Percentiles rank a stretch among this genome's conserved stretches.
Evolutionary conservation across 495 filamentous ascomycete genomes (phyloP).

Genomic region (Clohesyomyces aquaticus): DNA sequence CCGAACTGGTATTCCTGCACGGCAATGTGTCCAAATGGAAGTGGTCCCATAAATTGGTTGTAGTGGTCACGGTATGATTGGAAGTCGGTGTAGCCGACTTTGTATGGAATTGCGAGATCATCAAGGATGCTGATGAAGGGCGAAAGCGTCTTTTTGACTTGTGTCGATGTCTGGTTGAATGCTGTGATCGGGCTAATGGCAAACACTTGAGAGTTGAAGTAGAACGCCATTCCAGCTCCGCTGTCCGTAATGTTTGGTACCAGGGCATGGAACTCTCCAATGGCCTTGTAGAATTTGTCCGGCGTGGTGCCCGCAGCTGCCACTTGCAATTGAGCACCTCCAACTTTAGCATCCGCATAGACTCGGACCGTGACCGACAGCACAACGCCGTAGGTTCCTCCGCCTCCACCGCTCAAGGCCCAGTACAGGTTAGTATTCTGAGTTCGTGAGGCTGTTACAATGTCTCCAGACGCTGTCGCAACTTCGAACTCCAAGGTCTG

Average conservation of each 20-base stretch:
- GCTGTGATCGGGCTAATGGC: not conserved
- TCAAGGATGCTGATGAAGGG: not conserved
- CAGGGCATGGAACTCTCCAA: not conserved
- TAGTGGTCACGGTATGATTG: not conserved
- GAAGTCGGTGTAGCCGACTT: not conserved
- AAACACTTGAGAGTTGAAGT: not conserved
- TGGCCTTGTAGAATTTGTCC: not conserved
- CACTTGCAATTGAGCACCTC: not conserved
- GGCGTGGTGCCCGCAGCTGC: not conserved
- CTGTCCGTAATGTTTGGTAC: not conserved
- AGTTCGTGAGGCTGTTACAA: not conserved
- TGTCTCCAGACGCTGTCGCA: slow-evolving; percentile 4
- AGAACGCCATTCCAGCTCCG: not conserved
- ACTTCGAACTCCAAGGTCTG: slow-evolving; percentile 57
- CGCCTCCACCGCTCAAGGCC: slow-evolving; percentile 12
- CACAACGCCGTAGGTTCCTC: slow-evolving; percentile 22
- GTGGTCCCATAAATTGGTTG: not conserved
- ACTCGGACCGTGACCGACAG: slow-evolving; percentile 5
- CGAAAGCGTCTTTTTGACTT: not conserved
- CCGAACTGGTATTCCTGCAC: not conserved
- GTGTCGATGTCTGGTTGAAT: not conserved
- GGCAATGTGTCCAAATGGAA: not conserved
- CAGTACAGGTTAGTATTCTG: slow-evolving; percentile 8
- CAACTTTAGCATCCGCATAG: not conserved
- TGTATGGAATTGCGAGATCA: not conserved